Conservation (phyloP, 208 protist genomes). For the Zelonia costaricensis region DNA sequence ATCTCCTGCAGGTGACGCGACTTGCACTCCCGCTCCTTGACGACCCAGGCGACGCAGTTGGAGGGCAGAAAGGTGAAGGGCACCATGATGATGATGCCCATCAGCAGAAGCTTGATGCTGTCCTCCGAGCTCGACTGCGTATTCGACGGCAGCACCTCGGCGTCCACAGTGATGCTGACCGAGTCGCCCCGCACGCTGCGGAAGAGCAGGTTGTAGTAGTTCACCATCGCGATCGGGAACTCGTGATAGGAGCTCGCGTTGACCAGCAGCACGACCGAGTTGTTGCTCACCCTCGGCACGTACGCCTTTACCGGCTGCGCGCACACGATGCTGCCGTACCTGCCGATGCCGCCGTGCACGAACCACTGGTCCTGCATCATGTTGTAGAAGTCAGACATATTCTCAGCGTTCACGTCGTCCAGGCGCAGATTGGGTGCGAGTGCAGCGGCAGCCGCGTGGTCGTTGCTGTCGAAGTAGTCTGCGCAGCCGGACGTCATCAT, state of each 20-base stretch:
- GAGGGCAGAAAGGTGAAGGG: constrained; percentile 66
- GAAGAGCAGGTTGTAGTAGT: constrained; percentile 19
- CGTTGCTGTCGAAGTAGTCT: neutral
- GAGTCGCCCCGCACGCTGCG: neutral
- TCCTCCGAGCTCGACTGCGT: neutral
- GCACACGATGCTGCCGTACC: constrained; percentile 5
- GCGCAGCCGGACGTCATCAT: constrained; percentile 23
- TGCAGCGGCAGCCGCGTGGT: neutral
- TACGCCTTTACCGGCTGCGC: neutral
- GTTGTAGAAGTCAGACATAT: constrained; percentile 22
- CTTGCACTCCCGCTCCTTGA: constrained; percentile 65
- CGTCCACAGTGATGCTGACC: neutral
- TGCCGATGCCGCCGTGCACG: constrained; percentile 5
- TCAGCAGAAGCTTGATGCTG: constrained; percentile 17
- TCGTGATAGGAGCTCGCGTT: constrained; percentile 15
- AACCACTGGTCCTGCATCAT: constrained; percentile 19
- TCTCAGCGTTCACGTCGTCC: neutral
- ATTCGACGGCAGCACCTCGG: constrained; percentile 7
- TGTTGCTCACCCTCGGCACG: neutral
- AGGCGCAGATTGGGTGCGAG: neutral
- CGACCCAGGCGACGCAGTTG: constrained; percentile 55
- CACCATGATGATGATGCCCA: constrained; percentile 47
- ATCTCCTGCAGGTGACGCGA: constrained; percentile 71
- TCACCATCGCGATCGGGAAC: constrained; percentile 32
- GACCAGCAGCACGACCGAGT: constrained; percentile 8